Conservation (phyloP, 148 eudicot genomes). For the Amaranthus palmeri region DNA sequence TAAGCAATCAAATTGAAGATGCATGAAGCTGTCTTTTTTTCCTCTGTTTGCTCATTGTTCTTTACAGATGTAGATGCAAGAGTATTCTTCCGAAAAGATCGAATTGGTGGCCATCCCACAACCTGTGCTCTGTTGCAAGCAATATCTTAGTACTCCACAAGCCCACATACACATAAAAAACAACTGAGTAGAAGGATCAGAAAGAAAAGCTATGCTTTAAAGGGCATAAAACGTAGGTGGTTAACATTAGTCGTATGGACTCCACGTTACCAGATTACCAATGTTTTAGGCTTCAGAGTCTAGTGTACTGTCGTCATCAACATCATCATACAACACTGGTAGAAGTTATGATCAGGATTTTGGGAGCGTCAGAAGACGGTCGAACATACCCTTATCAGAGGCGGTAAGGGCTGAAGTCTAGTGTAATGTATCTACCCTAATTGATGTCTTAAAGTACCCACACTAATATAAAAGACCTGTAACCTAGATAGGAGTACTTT, state of each 20-base stretch:
- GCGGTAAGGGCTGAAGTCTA: no score
- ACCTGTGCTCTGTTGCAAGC: slow-evolving; percentile 60
- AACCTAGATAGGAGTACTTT: no score
- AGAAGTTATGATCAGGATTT: no score
- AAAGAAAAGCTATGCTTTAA: not conserved
- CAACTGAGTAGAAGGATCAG: not conserved
- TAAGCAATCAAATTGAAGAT: no score
- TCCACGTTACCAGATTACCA: not conserved
- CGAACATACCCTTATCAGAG: no score
- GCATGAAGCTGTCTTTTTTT: slow-evolving; percentile 18
- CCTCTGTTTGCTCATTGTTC: slow-evolving; percentile 26
- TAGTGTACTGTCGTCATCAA: no score
- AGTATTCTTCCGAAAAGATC: slow-evolving; percentile 76
- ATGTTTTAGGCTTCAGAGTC: no score
- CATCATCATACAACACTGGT: no score
- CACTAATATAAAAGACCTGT: not conserved
- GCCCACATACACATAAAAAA: not conserved
- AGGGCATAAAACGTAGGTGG: no score
- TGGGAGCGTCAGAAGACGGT: no score
- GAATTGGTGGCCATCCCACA: slow-evolving; percentile 92
- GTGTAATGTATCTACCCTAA: no score
- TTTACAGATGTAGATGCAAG: slow-evolving; percentile 43
- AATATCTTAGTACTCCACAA: not conserved
- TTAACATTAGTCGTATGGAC: not conserved
- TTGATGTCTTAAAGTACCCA: no score